These are phyloP conservation scores for Lophiostoma macrostomum DNA, from an alignment of 495 filamentous ascomycete species.

Conservation along the genomic window DNA sequence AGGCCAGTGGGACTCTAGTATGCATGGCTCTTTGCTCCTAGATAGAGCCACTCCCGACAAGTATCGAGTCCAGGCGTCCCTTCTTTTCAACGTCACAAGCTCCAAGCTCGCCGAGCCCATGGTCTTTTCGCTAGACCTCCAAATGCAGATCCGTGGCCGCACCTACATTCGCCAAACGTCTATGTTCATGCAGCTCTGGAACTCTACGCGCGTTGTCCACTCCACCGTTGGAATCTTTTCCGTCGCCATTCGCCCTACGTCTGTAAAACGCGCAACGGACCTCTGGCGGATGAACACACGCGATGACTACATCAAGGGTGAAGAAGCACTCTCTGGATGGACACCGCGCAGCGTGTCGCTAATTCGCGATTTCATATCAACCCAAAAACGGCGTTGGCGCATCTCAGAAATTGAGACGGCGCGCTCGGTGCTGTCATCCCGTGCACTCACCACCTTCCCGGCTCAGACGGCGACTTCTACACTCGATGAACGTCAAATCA, in stretches of 20 bases:
- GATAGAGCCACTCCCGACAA: conserved; percentile 87
- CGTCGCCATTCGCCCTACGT: conserved; percentile 76
- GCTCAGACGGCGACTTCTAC: not conserved
- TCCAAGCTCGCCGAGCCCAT: conserved; percentile 77
- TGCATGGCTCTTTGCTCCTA: conserved; percentile 84
- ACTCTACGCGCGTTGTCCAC: conserved; percentile 77
- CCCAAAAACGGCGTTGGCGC: conserved; percentile 65
- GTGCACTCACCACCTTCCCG: conserved; percentile 18
- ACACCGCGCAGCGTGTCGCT: conserved; percentile 84
- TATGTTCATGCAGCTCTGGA: conserved; percentile 85
- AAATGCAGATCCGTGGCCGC: conserved; percentile 78
- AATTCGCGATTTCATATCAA: conserved; percentile 73
- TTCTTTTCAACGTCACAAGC: conserved; percentile 79
- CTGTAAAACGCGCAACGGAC: conserved; percentile 86
- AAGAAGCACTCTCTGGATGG: conserved; percentile 81
- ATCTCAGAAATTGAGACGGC: conserved; percentile 77
- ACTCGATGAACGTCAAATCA: conserved; percentile 33
- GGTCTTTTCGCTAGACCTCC: conserved; percentile 74
- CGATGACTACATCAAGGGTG: conserved; percentile 90
- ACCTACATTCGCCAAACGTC: conserved; percentile 79
- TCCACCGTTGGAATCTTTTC: conserved; percentile 83
- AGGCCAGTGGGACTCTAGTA: conserved; percentile 94
- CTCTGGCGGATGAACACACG: conserved; percentile 96
- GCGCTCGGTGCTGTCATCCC: conserved; percentile 59
- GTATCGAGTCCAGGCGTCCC: conserved; percentile 82